Evolutionary conservation across 2,329 filamentous ascomycete genomes (phyloP).

Genomic region (Lasiodiplodia hormozganensis): DNA sequence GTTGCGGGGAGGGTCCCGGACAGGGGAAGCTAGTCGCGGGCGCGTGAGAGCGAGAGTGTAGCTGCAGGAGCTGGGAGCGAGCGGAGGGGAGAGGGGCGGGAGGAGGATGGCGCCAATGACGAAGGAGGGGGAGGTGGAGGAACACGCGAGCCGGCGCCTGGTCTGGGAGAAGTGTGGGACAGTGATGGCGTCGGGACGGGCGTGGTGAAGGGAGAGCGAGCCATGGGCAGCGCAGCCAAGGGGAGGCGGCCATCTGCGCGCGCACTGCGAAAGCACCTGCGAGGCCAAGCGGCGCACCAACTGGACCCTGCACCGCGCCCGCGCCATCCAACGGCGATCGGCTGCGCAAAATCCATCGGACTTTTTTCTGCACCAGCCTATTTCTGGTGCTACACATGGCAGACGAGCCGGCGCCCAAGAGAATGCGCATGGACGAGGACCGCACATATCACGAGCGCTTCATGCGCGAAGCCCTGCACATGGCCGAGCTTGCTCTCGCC

Average conservation of each 20-base stretch:
- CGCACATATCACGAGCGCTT: conserved; percentile 62
- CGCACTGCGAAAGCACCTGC: background rate
- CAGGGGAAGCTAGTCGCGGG: conserved; percentile 29
- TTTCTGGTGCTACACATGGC: conserved; percentile 11
- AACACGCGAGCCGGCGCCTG: conserved; percentile 25
- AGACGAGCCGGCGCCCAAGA: conserved; percentile 16
- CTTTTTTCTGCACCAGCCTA: conserved; percentile 22
- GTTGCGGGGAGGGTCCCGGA: conserved; percentile 27
- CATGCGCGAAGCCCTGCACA: conserved; percentile 84
- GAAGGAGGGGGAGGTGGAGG: conserved; percentile 15
- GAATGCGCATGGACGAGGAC: conserved; percentile 7
- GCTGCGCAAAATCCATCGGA: conserved; percentile 17
- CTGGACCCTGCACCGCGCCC: conserved; percentile 18
- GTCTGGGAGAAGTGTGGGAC: conserved; percentile 11
- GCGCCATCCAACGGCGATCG: conserved; percentile 25
- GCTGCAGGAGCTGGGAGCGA: conserved; percentile 20
- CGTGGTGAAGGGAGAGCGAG: conserved; percentile 23
- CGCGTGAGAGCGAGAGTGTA: conserved; percentile 15
- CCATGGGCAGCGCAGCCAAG: conserved; percentile 22
- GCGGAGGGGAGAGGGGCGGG: background rate
- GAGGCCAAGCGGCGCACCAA: background rate
- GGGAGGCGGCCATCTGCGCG: conserved; percentile 8
- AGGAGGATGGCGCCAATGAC: conserved; percentile 13
- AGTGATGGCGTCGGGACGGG: conserved; percentile 16
- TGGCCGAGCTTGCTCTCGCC: conserved; percentile 85